A percentile compares a stretch with the other conserved stretches of the same genome.
phyloP scores from a whole-genome alignment of 1,139 yeast genomes.

The Zygoascus hellenicus region DNA sequence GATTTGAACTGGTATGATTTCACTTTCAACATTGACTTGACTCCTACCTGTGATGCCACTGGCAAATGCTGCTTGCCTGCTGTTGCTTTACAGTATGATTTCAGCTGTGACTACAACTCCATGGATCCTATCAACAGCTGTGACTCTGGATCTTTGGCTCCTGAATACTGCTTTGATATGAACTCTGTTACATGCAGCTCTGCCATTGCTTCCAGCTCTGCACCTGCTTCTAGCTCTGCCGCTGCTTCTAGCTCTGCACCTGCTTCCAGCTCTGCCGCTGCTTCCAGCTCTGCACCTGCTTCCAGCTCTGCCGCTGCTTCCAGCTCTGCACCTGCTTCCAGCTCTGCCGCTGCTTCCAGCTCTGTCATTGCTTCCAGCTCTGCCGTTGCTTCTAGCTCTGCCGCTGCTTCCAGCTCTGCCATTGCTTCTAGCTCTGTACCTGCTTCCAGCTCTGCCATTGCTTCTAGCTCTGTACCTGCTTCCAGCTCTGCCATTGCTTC shows the following conservation, averaged over 20 bases:
- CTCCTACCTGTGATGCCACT: constrained; percentile 4
- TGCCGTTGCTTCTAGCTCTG: constrained; percentile 1
- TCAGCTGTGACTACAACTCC: neutral
- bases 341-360: constrained; percentile 6
- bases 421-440: neutral
- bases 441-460: constrained; percentile 3
- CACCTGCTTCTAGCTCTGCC: constrained; percentile 1
- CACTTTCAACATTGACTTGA: neutral
- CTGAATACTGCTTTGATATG: constrained; percentile 3
- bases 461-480: constrained; percentile 4
- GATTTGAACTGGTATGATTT: constrained; percentile 2
- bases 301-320: constrained; percentile 4
- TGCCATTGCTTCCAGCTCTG: constrained; percentile 1
- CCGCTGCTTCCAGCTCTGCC: constrained; percentile 6
- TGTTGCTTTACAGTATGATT: neutral
- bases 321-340: neutral
- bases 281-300: constrained; percentile 1
- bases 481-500: neutral
- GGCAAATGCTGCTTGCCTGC: constrained; percentile 3
- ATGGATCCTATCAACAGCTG: constrained; percentile 1
- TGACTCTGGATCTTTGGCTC: constrained; percentile 5
- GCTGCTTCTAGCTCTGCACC: constrained; percentile 4
- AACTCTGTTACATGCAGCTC: neutral
- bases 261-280: neutral
- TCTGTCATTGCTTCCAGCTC: constrained; percentile 7